Conservation (phyloP, 1,139 yeast species). For the Blastobotrys raffinosifermentans region DNA sequence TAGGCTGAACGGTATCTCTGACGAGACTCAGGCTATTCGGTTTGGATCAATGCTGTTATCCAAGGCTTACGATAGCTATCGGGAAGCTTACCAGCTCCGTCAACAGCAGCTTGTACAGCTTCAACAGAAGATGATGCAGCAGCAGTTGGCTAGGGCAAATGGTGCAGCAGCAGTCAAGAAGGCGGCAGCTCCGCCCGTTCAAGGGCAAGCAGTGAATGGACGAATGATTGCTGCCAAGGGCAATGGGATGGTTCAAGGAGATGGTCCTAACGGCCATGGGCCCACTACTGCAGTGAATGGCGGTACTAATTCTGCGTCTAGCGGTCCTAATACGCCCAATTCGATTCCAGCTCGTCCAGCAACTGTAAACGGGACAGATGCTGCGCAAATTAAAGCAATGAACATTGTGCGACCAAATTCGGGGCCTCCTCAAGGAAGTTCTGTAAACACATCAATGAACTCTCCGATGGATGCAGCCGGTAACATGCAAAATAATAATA, state of each 20-base stretch:
- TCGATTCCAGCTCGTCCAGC: too few species aligned
- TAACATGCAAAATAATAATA: too few species aligned
- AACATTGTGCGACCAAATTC: too few species aligned
- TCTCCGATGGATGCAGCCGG: too few species aligned
- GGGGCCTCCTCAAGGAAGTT: too few species aligned
- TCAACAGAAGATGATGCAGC: constrained; percentile 17
- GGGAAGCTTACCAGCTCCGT: constrained; percentile 41
- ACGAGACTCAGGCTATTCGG: constrained; percentile 81
- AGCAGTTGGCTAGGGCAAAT: constrained; percentile 19
- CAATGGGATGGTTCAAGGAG: constrained; percentile 2
- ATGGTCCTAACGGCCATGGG: too few species aligned
- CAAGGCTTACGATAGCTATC: constrained; percentile 70
- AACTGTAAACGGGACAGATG: too few species aligned
- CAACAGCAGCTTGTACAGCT: constrained; percentile 26
- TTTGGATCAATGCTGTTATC: constrained; percentile 88
- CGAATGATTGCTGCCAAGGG: not conserved
- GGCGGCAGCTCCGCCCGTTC: constrained; percentile 8
- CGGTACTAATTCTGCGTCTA: too few species aligned
- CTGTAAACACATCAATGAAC: too few species aligned
- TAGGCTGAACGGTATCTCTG: constrained; percentile 70
- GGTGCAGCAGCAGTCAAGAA: constrained; percentile 15
- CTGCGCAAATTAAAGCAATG: too few species aligned
- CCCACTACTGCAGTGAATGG: too few species aligned
- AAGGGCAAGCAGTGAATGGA: constrained; percentile 3
- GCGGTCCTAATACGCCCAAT: too few species aligned